A percentile compares a stretch with the other conserved stretches of the same genome.
Evolutionary conservation across 2,329 filamentous ascomycete genomes (phyloP).

Genomic region (Pyricularia sp.): DNA sequence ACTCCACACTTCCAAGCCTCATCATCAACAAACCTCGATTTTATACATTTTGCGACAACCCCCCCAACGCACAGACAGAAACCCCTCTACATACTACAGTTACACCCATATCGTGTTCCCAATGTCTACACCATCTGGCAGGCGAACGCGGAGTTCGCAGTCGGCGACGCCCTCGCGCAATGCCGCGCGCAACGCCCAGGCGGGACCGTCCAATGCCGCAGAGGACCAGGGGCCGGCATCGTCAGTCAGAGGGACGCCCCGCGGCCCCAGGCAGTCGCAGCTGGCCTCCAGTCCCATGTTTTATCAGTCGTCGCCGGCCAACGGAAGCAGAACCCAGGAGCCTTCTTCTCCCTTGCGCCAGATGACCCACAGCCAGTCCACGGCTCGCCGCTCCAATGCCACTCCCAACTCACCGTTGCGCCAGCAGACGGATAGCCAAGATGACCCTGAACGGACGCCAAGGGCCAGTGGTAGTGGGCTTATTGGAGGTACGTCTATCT

Average conservation of each 20-base stretch:
- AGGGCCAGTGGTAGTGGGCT: constrained; percentile 48
- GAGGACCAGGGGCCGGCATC: constrained; percentile 5
- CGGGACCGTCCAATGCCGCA: constrained; percentile 15
- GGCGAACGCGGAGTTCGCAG: constrained; percentile 43
- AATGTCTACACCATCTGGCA: constrained; percentile 55
- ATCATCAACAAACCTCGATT: background rate
- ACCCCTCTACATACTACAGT: background rate
- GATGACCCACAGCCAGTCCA: constrained; percentile 48
- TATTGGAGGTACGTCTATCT: constrained; percentile 51
- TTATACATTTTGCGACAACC: background rate
- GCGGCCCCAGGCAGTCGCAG: constrained; percentile 34
- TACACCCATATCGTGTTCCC: constrained; percentile 10
- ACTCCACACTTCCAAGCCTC: background rate
- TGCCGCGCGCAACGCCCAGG: constrained; percentile 18
- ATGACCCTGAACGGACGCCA: constrained; percentile 54
- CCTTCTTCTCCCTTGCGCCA: constrained; percentile 45
- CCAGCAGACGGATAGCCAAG: constrained; percentile 49
- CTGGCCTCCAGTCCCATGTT: constrained; percentile 74
- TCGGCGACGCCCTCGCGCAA: constrained; percentile 35
- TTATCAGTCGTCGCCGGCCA: constrained; percentile 46
- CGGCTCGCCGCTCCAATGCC: constrained; percentile 21
- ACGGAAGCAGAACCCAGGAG: constrained; percentile 18
- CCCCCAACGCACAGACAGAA: background rate
- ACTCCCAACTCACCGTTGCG: constrained; percentile 50
- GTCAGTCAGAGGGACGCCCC: constrained; percentile 28